Evolutionary conservation across 2,329 filamentous ascomycete genomes (phyloP).

Genomic region (Sporothrix protearum): DNA sequence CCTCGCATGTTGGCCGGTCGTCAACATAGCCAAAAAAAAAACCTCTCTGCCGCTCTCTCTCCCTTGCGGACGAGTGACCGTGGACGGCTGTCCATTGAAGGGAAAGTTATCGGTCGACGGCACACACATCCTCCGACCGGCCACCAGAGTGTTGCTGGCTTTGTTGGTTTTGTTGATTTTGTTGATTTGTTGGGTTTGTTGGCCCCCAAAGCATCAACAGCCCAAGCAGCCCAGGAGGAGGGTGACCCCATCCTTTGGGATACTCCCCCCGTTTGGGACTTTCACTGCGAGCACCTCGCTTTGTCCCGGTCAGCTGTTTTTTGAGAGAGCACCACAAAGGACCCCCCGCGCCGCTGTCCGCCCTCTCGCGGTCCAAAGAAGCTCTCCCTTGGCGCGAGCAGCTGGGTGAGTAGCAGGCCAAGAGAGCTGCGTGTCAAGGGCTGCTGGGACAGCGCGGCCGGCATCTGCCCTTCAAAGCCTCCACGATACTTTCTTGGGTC

Average conservation of each 20-base stretch:
- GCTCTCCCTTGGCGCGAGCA: neutral
- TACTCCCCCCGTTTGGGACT: no score
- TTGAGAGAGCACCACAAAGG: neutral
- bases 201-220: neutral
- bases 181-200: neutral
- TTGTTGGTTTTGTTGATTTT: neutral
- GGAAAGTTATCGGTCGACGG: neutral
- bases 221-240: neutral
- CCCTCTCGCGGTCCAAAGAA: neutral
- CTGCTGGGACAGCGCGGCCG: no score
- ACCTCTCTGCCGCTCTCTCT: no score
- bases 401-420: neutral
- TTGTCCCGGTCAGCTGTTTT: neutral
- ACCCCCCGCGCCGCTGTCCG: neutral
- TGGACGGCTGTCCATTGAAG: neutral
- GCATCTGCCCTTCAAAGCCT: neutral
- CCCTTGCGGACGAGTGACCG: constrained; percentile 7
- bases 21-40: no score
- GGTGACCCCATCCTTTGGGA: neutral
- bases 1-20: neutral
- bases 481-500: neutral
- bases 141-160: no score
- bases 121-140: neutral
- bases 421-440: neutral
- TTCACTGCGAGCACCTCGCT: no score